A percentile compares a stretch with the other conserved stretches of the same genome.
These are phyloP conservation scores for Tuber umbilicatum DNA, from an alignment of 495 filamentous ascomycete species.

Conservation along the genomic window DNA sequence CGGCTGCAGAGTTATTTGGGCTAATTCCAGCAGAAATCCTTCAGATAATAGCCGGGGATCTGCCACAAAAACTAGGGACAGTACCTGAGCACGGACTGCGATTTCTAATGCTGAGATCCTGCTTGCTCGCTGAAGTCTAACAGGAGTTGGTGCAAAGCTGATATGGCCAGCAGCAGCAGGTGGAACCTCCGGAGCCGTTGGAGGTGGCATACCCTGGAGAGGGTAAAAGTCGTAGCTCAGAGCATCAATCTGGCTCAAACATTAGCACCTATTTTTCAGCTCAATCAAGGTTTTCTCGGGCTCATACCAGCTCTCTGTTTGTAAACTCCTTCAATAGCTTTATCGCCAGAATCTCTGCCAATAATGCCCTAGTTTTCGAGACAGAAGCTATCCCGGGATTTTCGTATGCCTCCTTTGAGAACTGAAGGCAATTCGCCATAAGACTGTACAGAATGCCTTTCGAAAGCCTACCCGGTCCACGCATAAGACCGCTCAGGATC, in stretches of 20 bases:
- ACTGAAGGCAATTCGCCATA: constrained; percentile 89
- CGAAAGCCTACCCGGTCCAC: constrained; percentile 77
- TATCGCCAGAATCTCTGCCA: constrained; percentile 87
- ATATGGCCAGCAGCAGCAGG: not conserved
- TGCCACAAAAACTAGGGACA: not conserved
- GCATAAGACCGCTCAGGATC: constrained; percentile 50
- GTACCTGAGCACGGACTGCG: constrained; percentile 1
- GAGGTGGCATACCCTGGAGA: too few relatives aligned
- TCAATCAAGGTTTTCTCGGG: not conserved
- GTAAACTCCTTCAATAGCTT: constrained; percentile 82
- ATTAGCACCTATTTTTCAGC: constrained; percentile 19
- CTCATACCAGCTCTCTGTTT: constrained; percentile 63
- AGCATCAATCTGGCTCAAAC: constrained; percentile 57
- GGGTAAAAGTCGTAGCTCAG: constrained; percentile 88
- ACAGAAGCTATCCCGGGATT: constrained; percentile 77
- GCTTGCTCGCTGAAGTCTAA: not conserved
- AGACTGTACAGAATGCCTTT: constrained; percentile 80
- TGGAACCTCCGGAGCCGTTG: too few relatives aligned
- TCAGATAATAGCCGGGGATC: not conserved
- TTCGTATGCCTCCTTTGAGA: constrained; percentile 72
- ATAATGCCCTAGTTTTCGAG: constrained; percentile 71
- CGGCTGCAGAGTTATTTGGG: too few relatives aligned
- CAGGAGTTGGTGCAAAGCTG: not conserved
- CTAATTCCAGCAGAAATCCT: too few relatives aligned
- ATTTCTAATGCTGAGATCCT: not conserved